Evolutionary conservation across 2,329 filamentous ascomycete genomes (phyloP).

Genomic region (Penicillium frequentans): DNA sequence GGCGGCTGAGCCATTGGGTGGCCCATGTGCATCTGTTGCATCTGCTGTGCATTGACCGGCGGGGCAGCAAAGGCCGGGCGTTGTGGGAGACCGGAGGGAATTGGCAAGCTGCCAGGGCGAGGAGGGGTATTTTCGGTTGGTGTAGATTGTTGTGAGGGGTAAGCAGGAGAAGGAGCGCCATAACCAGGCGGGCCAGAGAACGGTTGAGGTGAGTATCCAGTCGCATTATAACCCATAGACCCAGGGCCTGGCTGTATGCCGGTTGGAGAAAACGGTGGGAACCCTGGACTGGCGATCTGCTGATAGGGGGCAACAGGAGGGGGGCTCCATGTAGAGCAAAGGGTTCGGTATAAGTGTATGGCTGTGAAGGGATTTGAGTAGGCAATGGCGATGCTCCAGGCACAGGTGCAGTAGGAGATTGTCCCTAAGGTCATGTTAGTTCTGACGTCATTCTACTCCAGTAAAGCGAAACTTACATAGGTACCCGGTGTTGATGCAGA

Average conservation of each 20-base stretch:
- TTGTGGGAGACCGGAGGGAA: constrained; percentile 59
- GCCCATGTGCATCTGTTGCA: constrained; percentile 60
- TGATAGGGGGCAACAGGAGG: constrained; percentile 41
- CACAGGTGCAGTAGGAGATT: constrained; percentile 21
- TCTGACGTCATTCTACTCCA: background rate
- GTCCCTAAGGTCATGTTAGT: constrained; percentile 30
- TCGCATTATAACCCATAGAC: constrained; percentile 31
- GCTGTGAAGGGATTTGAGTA: constrained; percentile 34
- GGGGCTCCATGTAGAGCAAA: constrained; percentile 36
- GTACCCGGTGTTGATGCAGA: constrained; percentile 45
- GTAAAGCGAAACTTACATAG: constrained; percentile 56
- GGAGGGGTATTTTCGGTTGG: constrained; percentile 42
- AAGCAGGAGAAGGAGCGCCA: constrained; percentile 44
- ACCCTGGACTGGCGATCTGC: constrained; percentile 41
- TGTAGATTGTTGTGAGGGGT: constrained; percentile 42
- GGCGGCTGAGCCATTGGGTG: constrained; percentile 36
- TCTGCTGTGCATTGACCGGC: constrained; percentile 53
- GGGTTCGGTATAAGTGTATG: constrained; percentile 41
- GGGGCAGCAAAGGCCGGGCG: constrained; percentile 59
- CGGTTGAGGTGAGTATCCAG: constrained; percentile 34
- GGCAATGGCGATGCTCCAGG: constrained; percentile 24
- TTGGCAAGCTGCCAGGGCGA: constrained; percentile 56
- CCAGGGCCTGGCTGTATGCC: constrained; percentile 36
- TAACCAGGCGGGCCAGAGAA: constrained; percentile 34
- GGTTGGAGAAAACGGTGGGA: constrained; percentile 37